phyloP scores from a whole-genome alignment of 2,329 filamentous ascomycete species.

The Neonectria hederae region DNA sequence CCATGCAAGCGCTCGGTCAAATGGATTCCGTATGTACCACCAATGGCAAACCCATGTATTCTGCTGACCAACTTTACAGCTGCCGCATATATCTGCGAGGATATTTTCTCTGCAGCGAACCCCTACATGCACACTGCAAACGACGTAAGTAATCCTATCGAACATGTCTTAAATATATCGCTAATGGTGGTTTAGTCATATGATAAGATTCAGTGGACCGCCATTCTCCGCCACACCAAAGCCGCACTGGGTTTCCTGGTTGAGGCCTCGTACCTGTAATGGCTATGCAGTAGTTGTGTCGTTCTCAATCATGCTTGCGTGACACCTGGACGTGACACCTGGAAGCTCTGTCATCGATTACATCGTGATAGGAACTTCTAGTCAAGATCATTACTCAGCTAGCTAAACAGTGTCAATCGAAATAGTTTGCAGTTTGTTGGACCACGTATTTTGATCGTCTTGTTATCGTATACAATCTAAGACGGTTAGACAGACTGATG shows the following conservation, averaged over 20 bases:
- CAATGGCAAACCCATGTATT: too few species aligned
- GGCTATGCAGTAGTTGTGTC: background rate
- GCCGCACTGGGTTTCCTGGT: background rate
- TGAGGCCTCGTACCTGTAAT: background rate
- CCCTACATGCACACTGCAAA: background rate
- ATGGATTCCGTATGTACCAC: slow-evolving; percentile 21
- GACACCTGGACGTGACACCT: too few species aligned
- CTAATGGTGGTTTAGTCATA: background rate
- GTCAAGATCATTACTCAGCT: too few species aligned
- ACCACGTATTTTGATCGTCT: background rate
- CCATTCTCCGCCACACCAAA: background rate
- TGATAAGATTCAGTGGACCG: background rate
- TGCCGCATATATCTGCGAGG: background rate
- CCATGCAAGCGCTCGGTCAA: slow-evolving; percentile 42
- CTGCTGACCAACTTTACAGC: background rate
- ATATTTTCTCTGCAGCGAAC: background rate
- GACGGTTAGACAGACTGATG: too few species aligned
- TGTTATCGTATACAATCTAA: too few species aligned
- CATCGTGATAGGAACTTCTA: background rate
- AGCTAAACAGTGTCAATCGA: too few species aligned
- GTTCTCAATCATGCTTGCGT: too few species aligned
- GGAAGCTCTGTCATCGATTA: too few species aligned
- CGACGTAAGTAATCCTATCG: background rate
- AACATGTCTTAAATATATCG: too few species aligned
- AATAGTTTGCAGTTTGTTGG: background rate